phyloP scores from a whole-genome alignment of 768 basidiomycete species.

The Rhodotorula taiwanensis region DNA sequence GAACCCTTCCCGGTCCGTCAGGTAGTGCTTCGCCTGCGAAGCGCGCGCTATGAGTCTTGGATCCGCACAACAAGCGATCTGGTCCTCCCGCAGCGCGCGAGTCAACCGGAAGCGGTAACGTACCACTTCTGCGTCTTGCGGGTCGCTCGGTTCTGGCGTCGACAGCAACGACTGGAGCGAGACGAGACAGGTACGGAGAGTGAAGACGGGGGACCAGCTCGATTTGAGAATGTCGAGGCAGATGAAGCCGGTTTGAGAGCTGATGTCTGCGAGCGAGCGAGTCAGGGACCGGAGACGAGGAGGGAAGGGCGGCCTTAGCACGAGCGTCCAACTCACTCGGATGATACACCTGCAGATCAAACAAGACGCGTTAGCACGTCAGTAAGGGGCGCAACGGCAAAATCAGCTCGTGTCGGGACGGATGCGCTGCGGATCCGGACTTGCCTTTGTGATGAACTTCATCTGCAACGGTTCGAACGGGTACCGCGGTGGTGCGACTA shows the following conservation, averaged over 20 bases:
- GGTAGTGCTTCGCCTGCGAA: slow-evolving; percentile 83
- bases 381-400: no score
- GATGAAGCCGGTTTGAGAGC: slow-evolving; percentile 87
- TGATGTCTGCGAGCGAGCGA: slow-evolving; percentile 58
- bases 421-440: no score
- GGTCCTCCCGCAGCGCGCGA: no score
- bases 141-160: slow-evolving; percentile 89
- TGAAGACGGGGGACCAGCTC: slow-evolving; percentile 55
- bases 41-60: neutral
- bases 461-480: slow-evolving; percentile 82
- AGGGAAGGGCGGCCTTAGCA: neutral
- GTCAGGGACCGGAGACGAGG: neutral
- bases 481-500: slow-evolving; percentile 27
- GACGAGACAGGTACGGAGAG: slow-evolving; percentile 90
- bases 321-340: slow-evolving; percentile 5
- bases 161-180: slow-evolving; percentile 88
- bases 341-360: slow-evolving; percentile 17
- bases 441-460: slow-evolving; percentile 74
- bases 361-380: neutral
- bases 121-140: slow-evolving; percentile 76
- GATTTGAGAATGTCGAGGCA: slow-evolving; percentile 56
- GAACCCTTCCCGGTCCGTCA: slow-evolving; percentile 76
- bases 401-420: no score
- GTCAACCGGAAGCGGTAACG: neutral
- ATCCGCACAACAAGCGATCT: neutral